phyloP scores from a whole-genome alignment of 495 filamentous ascomycete genomes.

The Lindgomyces ingoldianus region DNA sequence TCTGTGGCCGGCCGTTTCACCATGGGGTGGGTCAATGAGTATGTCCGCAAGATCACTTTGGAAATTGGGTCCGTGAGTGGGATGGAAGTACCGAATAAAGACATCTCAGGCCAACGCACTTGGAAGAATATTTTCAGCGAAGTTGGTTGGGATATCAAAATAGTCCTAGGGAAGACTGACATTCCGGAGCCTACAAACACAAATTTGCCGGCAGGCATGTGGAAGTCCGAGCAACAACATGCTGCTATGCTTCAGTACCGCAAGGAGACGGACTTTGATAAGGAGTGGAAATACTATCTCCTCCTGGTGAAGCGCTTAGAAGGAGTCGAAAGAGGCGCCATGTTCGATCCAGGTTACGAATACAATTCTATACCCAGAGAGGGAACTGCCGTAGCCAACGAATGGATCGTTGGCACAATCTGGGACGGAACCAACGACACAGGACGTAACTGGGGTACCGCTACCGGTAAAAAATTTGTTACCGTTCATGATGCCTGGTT shows the following conservation, averaged over 20 bases:
- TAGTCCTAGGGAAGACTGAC: conserved; percentile 4
- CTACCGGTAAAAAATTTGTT: conserved; percentile 19
- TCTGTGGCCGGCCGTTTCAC: neutral
- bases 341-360: conserved; percentile 8
- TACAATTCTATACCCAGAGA: conserved; percentile 19
- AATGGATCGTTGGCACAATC: conserved; percentile 18
- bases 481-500: conserved; percentile 10
- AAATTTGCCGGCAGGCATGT: neutral
- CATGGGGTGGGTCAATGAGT: conserved; percentile 11
- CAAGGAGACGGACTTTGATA: conserved; percentile 13
- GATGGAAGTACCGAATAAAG: neutral
- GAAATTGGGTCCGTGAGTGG: conserved; percentile 13
- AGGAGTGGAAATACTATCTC: conserved; percentile 13
- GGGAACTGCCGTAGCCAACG: neutral
- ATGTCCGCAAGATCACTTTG: neutral
- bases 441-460: neutral
- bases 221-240: conserved; percentile 12
- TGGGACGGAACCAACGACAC: conserved; percentile 4
- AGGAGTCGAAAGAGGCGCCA: conserved; percentile 6
- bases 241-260: conserved; percentile 14
- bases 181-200: conserved; percentile 11
- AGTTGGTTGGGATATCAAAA: conserved; percentile 6
- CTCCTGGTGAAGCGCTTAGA: neutral
- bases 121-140: conserved; percentile 11
- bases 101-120: conserved; percentile 7